Base-by-base conservation (phyloP, 2,329 filamentous ascomycete species). In the Xylariales sp. region DNA sequence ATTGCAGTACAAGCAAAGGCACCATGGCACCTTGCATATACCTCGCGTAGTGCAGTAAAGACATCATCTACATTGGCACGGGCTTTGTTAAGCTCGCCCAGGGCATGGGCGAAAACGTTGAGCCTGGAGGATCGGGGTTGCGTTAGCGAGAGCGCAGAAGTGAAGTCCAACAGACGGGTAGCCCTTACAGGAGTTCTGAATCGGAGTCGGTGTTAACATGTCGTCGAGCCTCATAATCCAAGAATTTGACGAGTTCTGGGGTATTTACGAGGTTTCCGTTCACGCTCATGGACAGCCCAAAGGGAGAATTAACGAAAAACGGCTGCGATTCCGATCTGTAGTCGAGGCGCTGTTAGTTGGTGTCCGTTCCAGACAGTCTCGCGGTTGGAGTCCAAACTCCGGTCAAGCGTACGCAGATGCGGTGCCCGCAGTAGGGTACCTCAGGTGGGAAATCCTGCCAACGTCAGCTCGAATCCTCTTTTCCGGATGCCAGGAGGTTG, bases 1-100 rank as follows among this genome's bases (percentile, higher is more conserved):
- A 94, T 89, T 44, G 84, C 86, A 21, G 86, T 88, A 60, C 84
- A 90, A 24, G 88, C 87, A 77, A 82, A 94, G 16, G 82, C 87
- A 51, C 88, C 88, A 54, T 85, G 71, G 56, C 39, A 42, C 7
- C 31, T 22, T 5, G 18, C 21, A 31, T 42, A 42, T 15, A 36
- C 32, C 7, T 28, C n/a, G n/a, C 15, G 71, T 46, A 94, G 69
- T 16, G 83, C 80, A 31, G 73, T 77, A 65, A 93, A 93, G 54
- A 90, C 78, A 62, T 94, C 88, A 46, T 85, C 82, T 42, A 80
- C 73, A 57, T 93, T 93, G 51, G 89, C 84, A 68, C 88, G 83
- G 40, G 85, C 83, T 66, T 94, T 93, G 50, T 86, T 85, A 9
- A 85, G 89, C 66, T 90, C 84, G 54, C 88, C 87, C 38, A 93